Percentiles rank a stretch among this genome's conserved stretches.
Conservation (phyloP, 192 early-diverging fungal species). For the Podila verticillata region DNA sequence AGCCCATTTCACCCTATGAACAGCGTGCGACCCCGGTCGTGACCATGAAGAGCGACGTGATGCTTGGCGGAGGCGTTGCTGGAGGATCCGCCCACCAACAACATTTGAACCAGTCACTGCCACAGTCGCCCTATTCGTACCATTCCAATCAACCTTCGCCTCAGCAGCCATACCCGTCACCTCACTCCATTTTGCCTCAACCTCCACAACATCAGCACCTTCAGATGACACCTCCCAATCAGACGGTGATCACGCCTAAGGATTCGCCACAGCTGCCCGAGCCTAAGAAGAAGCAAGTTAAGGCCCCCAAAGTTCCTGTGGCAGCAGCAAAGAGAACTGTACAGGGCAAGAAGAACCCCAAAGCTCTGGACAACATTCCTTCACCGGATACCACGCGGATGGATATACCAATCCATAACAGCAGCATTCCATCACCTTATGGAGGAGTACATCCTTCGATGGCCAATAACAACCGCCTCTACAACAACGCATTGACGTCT, state of each 20-base stretch:
- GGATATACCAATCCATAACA: constrained; percentile 17
- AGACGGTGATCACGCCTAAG: constrained; percentile 43
- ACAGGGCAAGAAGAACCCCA: constrained; percentile 36
- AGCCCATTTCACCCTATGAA: constrained; percentile 33
- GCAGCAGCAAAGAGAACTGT: constrained; percentile 23
- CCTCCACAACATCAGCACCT: constrained; percentile 37
- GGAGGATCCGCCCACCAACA: background rate
- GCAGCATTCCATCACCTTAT: constrained; percentile 26
- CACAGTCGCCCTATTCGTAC: constrained; percentile 44
- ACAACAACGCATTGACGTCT: constrained; percentile 32
- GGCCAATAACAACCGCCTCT: constrained; percentile 29
- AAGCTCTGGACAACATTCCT: constrained; percentile 24
- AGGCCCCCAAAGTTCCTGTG: constrained; percentile 27
- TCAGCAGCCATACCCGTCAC: constrained; percentile 45
- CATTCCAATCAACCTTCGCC: constrained; percentile 46
- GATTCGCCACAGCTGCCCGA: constrained; percentile 45
- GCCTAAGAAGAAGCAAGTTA: constrained; percentile 41
- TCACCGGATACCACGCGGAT: constrained; percentile 23
- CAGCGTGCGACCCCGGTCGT: constrained; percentile 31
- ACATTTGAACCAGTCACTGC: constrained; percentile 25
- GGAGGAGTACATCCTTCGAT: constrained; percentile 29
- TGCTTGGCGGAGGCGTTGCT: constrained; percentile 19
- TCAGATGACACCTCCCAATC: constrained; percentile 36
- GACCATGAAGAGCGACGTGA: constrained; percentile 35
- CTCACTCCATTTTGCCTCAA: constrained; percentile 42